Conservation (phyloP, 345 rosid genomes). For the Angophora floribunda region DNA sequence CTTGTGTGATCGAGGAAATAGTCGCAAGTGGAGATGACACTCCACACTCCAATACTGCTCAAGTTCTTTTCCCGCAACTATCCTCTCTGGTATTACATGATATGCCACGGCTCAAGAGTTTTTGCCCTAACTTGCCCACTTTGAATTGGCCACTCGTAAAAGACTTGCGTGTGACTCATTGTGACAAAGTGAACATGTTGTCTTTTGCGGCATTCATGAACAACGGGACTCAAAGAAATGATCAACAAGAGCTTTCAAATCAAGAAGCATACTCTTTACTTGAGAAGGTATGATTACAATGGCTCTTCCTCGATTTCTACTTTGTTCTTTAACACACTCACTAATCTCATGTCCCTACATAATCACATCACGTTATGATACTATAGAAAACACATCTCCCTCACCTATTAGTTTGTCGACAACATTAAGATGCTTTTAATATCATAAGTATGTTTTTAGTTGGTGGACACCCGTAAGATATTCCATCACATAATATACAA, state of each 20-base stretch:
- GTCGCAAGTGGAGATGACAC: not conserved
- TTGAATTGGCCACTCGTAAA: not conserved
- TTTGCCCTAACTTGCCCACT: not conserved
- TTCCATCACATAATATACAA: not conserved
- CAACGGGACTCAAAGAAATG: not conserved
- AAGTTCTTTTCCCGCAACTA: not conserved
- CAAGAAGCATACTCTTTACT: not conserved
- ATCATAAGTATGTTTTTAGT: not conserved
- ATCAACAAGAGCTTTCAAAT: not conserved
- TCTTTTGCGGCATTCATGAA: not conserved
- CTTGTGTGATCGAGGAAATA: not conserved
- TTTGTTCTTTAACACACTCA: not conserved
- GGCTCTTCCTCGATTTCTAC: not conserved
- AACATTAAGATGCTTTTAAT: no score
- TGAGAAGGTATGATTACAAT: not conserved
- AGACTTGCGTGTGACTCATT: not conserved
- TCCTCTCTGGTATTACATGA: not conserved
- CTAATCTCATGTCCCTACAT: not conserved
- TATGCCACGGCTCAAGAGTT: not conserved
- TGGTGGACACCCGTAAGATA: not conserved
- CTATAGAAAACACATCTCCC: no score
- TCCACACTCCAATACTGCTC: not conserved
- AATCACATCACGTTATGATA: no score
- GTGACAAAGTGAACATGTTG: not conserved
- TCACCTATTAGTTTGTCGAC: not conserved